A percentile compares a stretch with the other conserved stretches of the same genome.
Evolutionary conservation across 2,329 filamentous ascomycete species (phyloP).

Genomic region (Neopestalotiopsis clavispora): DNA sequence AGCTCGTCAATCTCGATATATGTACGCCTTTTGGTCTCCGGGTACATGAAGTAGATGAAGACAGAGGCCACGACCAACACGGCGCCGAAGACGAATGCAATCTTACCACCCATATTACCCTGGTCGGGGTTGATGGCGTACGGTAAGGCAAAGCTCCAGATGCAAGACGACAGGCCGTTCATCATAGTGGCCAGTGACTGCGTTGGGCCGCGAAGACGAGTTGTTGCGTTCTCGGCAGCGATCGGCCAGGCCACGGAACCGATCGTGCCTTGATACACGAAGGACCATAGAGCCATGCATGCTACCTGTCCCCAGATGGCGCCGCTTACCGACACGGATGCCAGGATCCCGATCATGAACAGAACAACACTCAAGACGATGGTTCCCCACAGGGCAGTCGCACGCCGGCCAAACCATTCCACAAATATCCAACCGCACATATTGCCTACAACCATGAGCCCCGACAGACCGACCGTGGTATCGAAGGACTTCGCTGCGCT

Average conservation of each 20-base stretch:
- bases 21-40: constrained; percentile 28
- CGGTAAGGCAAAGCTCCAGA: constrained; percentile 22
- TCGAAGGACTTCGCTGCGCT: constrained; percentile 28
- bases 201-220: constrained; percentile 21
- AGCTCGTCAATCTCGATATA: constrained; percentile 29
- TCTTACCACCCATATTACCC: constrained; percentile 22
- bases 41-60: constrained; percentile 28
- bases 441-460: constrained; percentile 36
- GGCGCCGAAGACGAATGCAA: constrained; percentile 32
- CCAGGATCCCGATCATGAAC: constrained; percentile 37
- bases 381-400: constrained; percentile 28
- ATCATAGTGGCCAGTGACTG: constrained; percentile 23
- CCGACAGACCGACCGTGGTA: constrained; percentile 32
- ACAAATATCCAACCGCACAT: constrained; percentile 37
- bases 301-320: constrained; percentile 25
- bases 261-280: constrained; percentile 40
- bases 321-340: constrained; percentile 20
- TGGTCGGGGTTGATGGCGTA: constrained; percentile 25
- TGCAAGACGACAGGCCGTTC: constrained; percentile 22
- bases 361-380: constrained; percentile 31
- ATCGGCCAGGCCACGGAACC: constrained; percentile 36
- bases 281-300: constrained; percentile 36
- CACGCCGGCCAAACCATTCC: constrained; percentile 35
- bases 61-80: constrained; percentile 19
- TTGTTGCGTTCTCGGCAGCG: constrained; percentile 21